Conservation (phyloP, 345 rosid genomes). For the Cardamine resedifolia region DNA sequence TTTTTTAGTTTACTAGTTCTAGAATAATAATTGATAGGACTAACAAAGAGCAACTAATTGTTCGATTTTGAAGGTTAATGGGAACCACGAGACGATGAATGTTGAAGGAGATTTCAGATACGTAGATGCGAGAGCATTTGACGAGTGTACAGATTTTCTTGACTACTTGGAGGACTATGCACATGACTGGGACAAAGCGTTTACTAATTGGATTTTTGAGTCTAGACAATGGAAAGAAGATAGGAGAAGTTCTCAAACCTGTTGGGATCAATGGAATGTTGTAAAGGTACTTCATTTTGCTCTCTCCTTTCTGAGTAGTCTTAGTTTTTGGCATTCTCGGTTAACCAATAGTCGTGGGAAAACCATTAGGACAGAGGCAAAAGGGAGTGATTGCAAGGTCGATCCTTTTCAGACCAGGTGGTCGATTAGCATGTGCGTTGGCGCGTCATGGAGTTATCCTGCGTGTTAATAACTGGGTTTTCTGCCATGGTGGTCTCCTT, state of each 20-base stretch:
- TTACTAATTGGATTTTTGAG: conserved; percentile 58
- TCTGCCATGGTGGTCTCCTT: conserved; percentile 96
- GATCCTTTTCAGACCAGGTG: conserved; percentile 75
- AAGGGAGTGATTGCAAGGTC: conserved; percentile 91
- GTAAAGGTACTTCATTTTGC: conserved; percentile 63
- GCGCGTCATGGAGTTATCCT: conserved; percentile 70
- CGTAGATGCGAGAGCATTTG: conserved; percentile 71
- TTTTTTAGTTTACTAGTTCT: background rate
- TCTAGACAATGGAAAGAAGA: conserved; percentile 53
- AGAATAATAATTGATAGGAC: background rate
- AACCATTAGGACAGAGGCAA: conserved; percentile 95
- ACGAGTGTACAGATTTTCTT: conserved; percentile 73
- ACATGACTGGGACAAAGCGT: conserved; percentile 73
- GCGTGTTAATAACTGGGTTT: conserved; percentile 86
- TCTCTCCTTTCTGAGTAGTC: conserved; percentile 1
- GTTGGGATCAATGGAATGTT: conserved; percentile 77
- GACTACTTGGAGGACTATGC: conserved; percentile 55
- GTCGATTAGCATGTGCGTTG: conserved; percentile 76
- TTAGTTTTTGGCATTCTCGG: background rate
- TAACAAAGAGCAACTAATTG: background rate
- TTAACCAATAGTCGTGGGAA: conserved; percentile 28
- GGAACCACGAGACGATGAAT: conserved; percentile 94
- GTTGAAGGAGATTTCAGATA: conserved; percentile 93
- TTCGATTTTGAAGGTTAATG: conserved; percentile 51
- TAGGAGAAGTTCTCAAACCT: conserved; percentile 46